Evolutionary conservation across 306 rosid species (phyloP), one percentile per base, ranked within the genome.

Genomic region (Acacia crassicarpa): DNA sequence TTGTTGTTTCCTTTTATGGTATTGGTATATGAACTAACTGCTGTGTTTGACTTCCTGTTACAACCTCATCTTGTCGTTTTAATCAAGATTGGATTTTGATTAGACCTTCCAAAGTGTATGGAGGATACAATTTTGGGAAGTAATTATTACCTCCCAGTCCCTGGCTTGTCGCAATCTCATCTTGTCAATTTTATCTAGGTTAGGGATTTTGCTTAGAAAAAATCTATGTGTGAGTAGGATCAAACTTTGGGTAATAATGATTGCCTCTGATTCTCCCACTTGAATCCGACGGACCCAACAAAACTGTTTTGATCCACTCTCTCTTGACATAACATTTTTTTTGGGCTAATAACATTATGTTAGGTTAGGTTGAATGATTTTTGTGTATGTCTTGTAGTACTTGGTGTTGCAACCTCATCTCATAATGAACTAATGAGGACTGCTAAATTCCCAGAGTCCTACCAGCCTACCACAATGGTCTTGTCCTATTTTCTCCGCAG

Each of bases 21-120:
- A 17, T 14, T 67, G 63, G 54, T 30, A 63, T 27, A 41, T 48
- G 44, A 11, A 48, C 13, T 56, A n/a, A 56, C 63, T 56, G n/a
- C 1, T 56, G 63, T 56, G 61, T 56, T 56, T 56, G 63, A n/a
- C 73, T 38, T 44, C 40, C 23, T 25, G 59, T 41, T 14, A 19
- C 49, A 62, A 62, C 41, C 73, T 20, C 32, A n/a, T 70, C 45
- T 17, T 30, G 46, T n/a, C 48, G 23, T 63, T 77, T 78, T 20
- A 27, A 48, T 82, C 38, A 22, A 14, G 45, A 46, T 71, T 23
- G 72, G 69, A 46, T 74, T 70, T 82, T 23, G n/a, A 35, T 30
- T 43, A 19, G 79, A 25, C 69, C 44, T 22, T 49, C 17, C 83
- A 63, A 38, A 40, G 35, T 74, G 27, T 62, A 56, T 56, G 62